These are phyloP conservation scores for Hordeum pubiflorum DNA, from an alignment of 202 grass and related monocot species.

Conservation along the genomic window DNA sequence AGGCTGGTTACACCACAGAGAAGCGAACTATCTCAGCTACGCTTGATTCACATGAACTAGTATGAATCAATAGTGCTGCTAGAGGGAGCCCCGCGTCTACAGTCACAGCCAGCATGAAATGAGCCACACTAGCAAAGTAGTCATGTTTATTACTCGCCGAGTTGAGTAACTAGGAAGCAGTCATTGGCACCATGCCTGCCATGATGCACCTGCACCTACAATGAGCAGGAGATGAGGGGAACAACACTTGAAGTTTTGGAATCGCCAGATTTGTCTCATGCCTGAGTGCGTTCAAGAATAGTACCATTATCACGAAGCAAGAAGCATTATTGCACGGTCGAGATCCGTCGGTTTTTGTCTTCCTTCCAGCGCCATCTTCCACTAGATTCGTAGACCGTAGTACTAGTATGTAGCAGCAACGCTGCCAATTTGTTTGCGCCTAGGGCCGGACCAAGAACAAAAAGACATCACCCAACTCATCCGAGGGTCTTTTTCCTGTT, in stretches of 20 bases:
- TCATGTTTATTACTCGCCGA: neutral
- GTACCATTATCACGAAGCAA: neutral
- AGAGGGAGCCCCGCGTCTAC: no score
- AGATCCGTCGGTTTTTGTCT: neutral
- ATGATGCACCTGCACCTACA: neutral
- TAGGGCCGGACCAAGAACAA: neutral
- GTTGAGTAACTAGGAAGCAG: neutral
- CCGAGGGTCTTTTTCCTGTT: neutral
- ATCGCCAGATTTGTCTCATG: neutral
- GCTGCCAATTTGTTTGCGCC: neutral
- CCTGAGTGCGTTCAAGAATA: neutral
- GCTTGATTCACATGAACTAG: neutral
- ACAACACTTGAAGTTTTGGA: neutral
- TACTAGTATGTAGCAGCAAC: no score
- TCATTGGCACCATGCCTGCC: neutral
- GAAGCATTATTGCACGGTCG: neutral
- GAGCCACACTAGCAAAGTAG: neutral
- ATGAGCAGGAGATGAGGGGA: neutral
- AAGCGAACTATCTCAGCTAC: no score
- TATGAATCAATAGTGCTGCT: no score
- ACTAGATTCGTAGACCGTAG: neutral
- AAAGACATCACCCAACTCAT: neutral
- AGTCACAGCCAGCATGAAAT: neutral
- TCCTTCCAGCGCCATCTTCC: neutral
- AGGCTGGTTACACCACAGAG: no score